Evolutionary conservation across 257 asterid species (phyloP).

Genomic region (Sherardia arvensis): DNA sequence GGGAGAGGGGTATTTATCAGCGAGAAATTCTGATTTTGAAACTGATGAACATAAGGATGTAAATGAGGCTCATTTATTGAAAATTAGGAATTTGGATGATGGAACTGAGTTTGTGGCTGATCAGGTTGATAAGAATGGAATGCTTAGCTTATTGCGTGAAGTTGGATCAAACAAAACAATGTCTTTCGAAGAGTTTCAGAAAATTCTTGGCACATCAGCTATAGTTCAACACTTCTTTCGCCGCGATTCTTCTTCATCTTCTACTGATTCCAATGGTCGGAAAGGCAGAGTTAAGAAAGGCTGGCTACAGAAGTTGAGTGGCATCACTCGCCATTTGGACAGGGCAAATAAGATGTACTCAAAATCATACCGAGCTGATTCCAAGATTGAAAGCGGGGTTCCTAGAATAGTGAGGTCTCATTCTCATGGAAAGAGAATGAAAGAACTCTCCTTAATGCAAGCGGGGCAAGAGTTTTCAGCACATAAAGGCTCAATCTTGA

Average conservation of each 20-base stretch:
- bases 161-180: slow-evolving; percentile 48
- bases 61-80: slow-evolving; percentile 27
- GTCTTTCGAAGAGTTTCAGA: slow-evolving; percentile 58
- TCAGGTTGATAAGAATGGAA: slow-evolving; percentile 34
- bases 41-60: slow-evolving; percentile 19
- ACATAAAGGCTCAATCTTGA: slow-evolving; percentile 72
- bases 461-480: slow-evolving; percentile 78
- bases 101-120: slow-evolving; percentile 44
- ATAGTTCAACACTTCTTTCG: slow-evolving; percentile 42
- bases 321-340: slow-evolving; percentile 24
- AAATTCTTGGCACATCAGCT: slow-evolving; percentile 45
- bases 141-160: slow-evolving; percentile 33
- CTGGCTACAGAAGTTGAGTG: slow-evolving; percentile 51
- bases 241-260: slow-evolving; percentile 20
- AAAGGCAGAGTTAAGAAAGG: slow-evolving; percentile 42
- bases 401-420: slow-evolving; percentile 38
- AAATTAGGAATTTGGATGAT: slow-evolving; percentile 37
- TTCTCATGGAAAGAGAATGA: slow-evolving; percentile 32
- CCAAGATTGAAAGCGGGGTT: slow-evolving; percentile 13
- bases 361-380: slow-evolving; percentile 20
- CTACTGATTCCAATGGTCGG: slow-evolving; percentile 19
- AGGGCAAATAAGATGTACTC: slow-evolving; percentile 28
- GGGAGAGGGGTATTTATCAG: slow-evolving; percentile 30
- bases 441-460: slow-evolving; percentile 65
- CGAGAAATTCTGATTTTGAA: slow-evolving; percentile 33